These are phyloP conservation scores for Candida parachauliodes DNA, from an alignment of 805 yeast genomes.

Conservation along the genomic window DNA sequence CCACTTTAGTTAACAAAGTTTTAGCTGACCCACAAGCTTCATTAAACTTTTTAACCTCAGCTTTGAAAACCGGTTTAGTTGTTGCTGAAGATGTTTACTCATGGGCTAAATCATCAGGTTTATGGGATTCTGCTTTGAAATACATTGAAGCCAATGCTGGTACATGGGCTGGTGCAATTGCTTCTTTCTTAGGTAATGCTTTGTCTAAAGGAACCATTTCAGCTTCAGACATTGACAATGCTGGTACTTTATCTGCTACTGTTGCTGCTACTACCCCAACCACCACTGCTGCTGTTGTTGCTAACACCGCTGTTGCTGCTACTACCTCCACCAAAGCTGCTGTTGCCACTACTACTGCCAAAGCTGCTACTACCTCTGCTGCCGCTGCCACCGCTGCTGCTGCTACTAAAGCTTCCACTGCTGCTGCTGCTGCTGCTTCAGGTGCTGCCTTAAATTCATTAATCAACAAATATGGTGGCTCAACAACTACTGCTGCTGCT, in stretches of 20 bases:
- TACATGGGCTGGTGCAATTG: slow-evolving; percentile 17
- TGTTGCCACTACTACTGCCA: slow-evolving; percentile 14
- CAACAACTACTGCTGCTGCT: slow-evolving; percentile 11
- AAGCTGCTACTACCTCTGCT: slow-evolving; percentile 13
- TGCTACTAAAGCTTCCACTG: slow-evolving; percentile 12
- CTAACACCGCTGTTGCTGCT: slow-evolving; percentile 12
- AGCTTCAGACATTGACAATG: slow-evolving; percentile 22
- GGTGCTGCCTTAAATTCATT: slow-evolving; percentile 10
- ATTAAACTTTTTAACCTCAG: slow-evolving; percentile 29
- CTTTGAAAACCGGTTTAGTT: slow-evolving; percentile 30
- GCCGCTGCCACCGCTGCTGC: slow-evolving; percentile 14
- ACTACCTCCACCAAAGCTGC: slow-evolving; percentile 17
- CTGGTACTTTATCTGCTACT: slow-evolving; percentile 16
- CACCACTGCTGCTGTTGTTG: slow-evolving; percentile 12
- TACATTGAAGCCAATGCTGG: slow-evolving; percentile 26
- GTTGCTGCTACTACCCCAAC: slow-evolving; percentile 18
- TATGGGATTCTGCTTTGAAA: slow-evolving; percentile 24
- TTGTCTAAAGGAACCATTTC: slow-evolving; percentile 24
- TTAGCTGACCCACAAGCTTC: slow-evolving; percentile 35
- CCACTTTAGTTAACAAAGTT: slow-evolving; percentile 28
- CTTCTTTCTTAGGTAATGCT: slow-evolving; percentile 24
- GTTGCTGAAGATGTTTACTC: slow-evolving; percentile 30
- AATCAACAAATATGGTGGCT: slow-evolving; percentile 8
- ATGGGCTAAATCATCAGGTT: slow-evolving; percentile 37
- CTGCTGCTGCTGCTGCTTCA: slow-evolving; percentile 11